phyloP scores from a whole-genome alignment of 164 flowering plant genomes.

The Tetrastigma voinierianum region DNA sequence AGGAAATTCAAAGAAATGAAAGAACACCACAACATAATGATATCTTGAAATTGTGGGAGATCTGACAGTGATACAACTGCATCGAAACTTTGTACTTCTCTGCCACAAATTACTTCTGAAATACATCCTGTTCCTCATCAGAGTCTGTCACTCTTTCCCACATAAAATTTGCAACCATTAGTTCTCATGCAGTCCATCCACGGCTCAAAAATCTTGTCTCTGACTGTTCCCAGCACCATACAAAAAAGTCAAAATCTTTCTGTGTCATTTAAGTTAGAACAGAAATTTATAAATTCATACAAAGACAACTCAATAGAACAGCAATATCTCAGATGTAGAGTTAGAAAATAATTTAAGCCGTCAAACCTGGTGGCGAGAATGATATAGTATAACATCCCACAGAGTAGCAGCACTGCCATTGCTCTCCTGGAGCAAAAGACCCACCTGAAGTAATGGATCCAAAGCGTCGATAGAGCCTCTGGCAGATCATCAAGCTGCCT shows the following conservation, averaged over 20 bases:
- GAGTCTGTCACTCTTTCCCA: slow-evolving; percentile 47
- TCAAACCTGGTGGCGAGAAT: slow-evolving; percentile 62
- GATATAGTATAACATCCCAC: slow-evolving; percentile 47
- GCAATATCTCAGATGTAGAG: not conserved
- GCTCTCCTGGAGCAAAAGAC: slow-evolving; percentile 66
- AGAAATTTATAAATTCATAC: not conserved
- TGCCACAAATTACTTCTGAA: slow-evolving; percentile 50
- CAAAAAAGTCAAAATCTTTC: slow-evolving; percentile 54
- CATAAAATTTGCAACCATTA: slow-evolving; percentile 44
- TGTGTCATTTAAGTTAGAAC: slow-evolving; percentile 21
- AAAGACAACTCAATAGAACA: not conserved
- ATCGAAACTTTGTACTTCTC: slow-evolving; percentile 41
- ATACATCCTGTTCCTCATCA: slow-evolving; percentile 47
- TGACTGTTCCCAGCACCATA: slow-evolving; percentile 52
- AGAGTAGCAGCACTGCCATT: slow-evolving; percentile 67
- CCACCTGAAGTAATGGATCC: slow-evolving; percentile 57
- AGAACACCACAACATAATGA: slow-evolving; percentile 23
- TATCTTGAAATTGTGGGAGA: slow-evolving; percentile 53
- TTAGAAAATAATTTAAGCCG: not conserved
- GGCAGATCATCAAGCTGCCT: slow-evolving; percentile 62
- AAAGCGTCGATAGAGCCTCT: slow-evolving; percentile 47
- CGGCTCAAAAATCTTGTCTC: slow-evolving; percentile 54
- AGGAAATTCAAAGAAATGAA: not conserved
- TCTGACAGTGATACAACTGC: slow-evolving; percentile 54
- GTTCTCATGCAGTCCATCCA: slow-evolving; percentile 50